A percentile compares a stretch with the other conserved stretches of the same genome.
These are phyloP conservation scores for Hyaloscypha bicolor DNA, from an alignment of 495 filamentous ascomycete species.

Conservation along the genomic window DNA sequence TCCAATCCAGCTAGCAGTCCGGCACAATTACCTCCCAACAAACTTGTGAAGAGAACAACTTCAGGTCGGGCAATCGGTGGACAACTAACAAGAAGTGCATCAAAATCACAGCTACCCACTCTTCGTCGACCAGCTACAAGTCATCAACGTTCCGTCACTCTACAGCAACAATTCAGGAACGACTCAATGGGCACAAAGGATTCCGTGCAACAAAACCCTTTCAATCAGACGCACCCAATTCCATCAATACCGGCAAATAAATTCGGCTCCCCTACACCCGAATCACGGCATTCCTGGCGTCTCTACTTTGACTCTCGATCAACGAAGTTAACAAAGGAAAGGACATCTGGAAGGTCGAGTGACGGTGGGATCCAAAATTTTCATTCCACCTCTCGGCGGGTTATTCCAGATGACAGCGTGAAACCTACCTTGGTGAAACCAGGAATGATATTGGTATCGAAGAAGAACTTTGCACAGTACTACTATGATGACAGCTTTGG, in stretches of 20 bases:
- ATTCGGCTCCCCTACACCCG: slow-evolving; percentile 19
- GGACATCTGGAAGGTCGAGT: slow-evolving; percentile 34
- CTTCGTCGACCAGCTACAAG: slow-evolving; percentile 83
- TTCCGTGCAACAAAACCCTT: slow-evolving; percentile 3
- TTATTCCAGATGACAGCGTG: slow-evolving; percentile 35
- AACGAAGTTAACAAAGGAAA: slow-evolving; percentile 40
- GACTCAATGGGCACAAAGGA: slow-evolving; percentile 17
- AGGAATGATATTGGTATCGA: slow-evolving; percentile 22
- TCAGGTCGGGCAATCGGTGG: slow-evolving; percentile 56
- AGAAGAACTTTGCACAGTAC: slow-evolving; percentile 6
- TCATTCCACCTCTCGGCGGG: slow-evolving; percentile 33
- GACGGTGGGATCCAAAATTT: slow-evolving; percentile 29
- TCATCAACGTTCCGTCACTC: slow-evolving; percentile 77
- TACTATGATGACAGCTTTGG: slow-evolving; percentile 27
- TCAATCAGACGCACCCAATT: slow-evolving; percentile 5
- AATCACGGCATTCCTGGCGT: slow-evolving; percentile 39
- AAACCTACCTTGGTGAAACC: slow-evolving; percentile 32
- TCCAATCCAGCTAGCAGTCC: slow-evolving; percentile 38
- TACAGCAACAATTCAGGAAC: slow-evolving; percentile 52
- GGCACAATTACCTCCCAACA: slow-evolving; percentile 62
- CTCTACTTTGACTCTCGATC: slow-evolving; percentile 48
- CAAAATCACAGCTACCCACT: slow-evolving; percentile 56
- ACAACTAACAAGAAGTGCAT: slow-evolving; percentile 41
- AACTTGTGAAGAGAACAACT: slow-evolving; percentile 81
- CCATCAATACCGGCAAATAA: slow-evolving; percentile 8